Conservation (phyloP, 306 rosid species). For the Cucumis cinereus region DNA sequence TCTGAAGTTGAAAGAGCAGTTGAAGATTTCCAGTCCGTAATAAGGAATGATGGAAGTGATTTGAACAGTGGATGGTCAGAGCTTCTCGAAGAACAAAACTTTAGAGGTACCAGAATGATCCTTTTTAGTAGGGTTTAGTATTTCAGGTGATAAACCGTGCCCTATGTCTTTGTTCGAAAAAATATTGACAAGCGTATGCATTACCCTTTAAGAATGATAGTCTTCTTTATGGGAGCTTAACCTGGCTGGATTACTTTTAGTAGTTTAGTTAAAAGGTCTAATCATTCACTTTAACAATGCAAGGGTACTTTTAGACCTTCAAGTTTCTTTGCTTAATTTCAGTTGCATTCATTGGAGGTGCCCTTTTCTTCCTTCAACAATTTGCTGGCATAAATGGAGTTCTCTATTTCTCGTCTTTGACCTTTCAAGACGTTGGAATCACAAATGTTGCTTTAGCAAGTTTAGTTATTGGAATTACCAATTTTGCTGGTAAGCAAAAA, state of each 20-base stretch:
- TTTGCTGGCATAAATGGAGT: conserved; percentile 87
- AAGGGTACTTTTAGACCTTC: neutral
- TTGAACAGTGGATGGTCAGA: conserved; percentile 63
- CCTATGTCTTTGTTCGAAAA: neutral
- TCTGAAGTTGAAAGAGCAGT: conserved; percentile 66
- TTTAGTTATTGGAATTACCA: conserved; percentile 70
- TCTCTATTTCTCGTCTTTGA: conserved; percentile 81
- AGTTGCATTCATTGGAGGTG: conserved; percentile 71
- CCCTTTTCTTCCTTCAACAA: conserved; percentile 82
- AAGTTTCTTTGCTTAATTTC: conserved; percentile 28
- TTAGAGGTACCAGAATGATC: conserved; percentile 78
- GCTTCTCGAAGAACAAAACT: conserved; percentile 63
- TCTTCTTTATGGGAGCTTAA: neutral
- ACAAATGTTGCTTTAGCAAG: conserved; percentile 60
- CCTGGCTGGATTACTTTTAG: neutral
- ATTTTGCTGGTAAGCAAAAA: conserved; percentile 53
- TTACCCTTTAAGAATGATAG: neutral
- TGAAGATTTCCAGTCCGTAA: conserved; percentile 59
- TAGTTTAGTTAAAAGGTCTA: neutral
- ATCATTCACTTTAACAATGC: neutral
- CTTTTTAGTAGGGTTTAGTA: conserved; percentile 10
- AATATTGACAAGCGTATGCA: neutral
- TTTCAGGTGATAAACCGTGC: neutral
- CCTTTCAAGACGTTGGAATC: conserved; percentile 75
- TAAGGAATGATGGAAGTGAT: conserved; percentile 67